Percentiles rank a stretch among this genome's conserved stretches.
These are phyloP conservation scores for Chlorella vulgaris DNA, from an alignment of 139 green algal genomes.

Conservation along the genomic window DNA sequence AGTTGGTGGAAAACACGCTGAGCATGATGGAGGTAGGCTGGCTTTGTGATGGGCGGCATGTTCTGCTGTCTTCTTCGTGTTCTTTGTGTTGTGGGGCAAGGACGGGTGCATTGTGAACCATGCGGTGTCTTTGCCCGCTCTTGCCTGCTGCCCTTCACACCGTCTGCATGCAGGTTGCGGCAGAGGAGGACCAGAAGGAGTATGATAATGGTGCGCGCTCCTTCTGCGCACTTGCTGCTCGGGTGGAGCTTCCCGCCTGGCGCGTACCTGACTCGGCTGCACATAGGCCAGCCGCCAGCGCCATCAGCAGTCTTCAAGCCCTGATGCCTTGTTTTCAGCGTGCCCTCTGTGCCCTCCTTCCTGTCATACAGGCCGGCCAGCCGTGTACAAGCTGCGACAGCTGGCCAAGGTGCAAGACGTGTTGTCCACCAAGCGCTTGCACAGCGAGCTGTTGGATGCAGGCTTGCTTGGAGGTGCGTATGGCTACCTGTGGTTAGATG, in stretches of 20 bases:
- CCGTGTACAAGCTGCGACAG: slow-evolving; percentile 71
- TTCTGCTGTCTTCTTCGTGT: no score
- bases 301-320: no score
- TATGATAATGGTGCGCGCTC: slow-evolving; percentile 41
- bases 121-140: background rate
- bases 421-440: slow-evolving; percentile 61
- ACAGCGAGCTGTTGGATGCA: slow-evolving; percentile 64
- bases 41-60: no score
- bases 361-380: slow-evolving; percentile 38
- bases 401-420: slow-evolving; percentile 52
- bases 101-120: no score
- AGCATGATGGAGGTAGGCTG: slow-evolving; percentile 62
- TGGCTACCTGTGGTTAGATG: background rate
- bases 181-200: slow-evolving; percentile 57
- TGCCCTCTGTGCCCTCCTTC: background rate
- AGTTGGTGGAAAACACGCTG: slow-evolving; percentile 49
- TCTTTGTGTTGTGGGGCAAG: no score
- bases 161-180: slow-evolving; percentile 31
- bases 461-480: slow-evolving; percentile 54
- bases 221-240: no score
- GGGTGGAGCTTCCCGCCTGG: no score
- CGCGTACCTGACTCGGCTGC: no score
- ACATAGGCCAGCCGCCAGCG: no score
- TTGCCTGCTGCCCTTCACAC: background rate
- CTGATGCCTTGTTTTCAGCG: background rate